Evolutionary conservation across 2,329 filamentous ascomycete genomes (phyloP), one percentile per base, ranked within the genome.

Genomic region (Botrytis cinerea): DNA sequence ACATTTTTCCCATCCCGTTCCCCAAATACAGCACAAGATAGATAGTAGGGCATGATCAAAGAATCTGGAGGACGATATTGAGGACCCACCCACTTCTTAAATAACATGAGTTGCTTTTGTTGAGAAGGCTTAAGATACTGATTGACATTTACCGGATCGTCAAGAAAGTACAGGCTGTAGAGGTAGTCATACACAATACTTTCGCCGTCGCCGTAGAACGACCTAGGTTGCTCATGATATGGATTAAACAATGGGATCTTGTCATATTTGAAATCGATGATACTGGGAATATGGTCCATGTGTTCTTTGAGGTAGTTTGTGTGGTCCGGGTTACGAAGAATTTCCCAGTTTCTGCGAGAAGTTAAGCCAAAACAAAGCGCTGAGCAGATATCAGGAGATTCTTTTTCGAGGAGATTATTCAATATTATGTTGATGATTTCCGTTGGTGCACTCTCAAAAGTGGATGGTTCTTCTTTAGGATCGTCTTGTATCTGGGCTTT

Each of bases 131-230:
- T 10, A 18, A 59, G 18, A 35, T 0, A 1, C 16, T 1, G 14
- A 12, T 9, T 18, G n/a, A 57, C 14, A 59, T 7, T 18, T 5
- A 4, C 0, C 54, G 3, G 0, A 20, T 10, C 6, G 5, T 57
- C 5, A 3, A 28, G 9, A 25, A 10, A 12, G 8, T 2, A 12
- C 22, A 3, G 25, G 22, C 12, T 25, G 2, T 4, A 48, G 5
- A 48, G 22, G 22, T 25, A 25, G 25, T 48, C 46, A 48, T 48
- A 4, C 46, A 0, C 12, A 48, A 25, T 48, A 48, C 22, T 48
- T 48, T 25, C 22, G 4, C 25, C 46, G 5, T 12, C 46, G 46
- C 25, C 10, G 25, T 22, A 48, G 46, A 25, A 18, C 4, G 60
- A 12, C 12, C 38, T 12, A 25, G 10, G 3, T 16, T 43, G 14